Base-by-base conservation (phyloP, 495 filamentous ascomycete genomes). In the Halenospora varia region DNA sequence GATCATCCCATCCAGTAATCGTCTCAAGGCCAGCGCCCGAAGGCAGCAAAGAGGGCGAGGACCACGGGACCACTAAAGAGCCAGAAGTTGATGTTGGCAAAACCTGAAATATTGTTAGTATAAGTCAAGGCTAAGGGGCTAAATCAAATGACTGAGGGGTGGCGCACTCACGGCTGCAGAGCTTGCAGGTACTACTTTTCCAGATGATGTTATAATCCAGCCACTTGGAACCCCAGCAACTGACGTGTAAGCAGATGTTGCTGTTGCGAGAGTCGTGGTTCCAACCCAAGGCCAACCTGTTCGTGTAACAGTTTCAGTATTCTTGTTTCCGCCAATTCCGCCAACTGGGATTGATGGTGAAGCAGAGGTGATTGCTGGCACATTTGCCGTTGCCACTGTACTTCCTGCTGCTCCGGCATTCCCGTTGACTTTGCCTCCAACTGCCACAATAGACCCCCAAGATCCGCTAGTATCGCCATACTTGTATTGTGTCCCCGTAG, bases 401-500 rank as follows among this genome's bases (percentile, higher is more conserved):
- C 53, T 45, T 22, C 50, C 60, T 22, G 58, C 56, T 3, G 44
- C 45, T 0, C 56, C 58, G 10, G 48, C 50, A 29, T 66, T 66
- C 6, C 66, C 66, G 45, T 84, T 84, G 61, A 92, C 73, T 41
- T 67, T 73, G 39, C 88, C 88, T 26, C 84, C 88, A n/a, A 82
- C 79, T 35, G 88, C 82, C 54, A 77, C 66, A 60, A 95, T 93
- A 6, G 83, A 87, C 51, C 79, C 48, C 83, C 86, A 91, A 18
- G 72, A 78, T 23, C 90, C 90, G 56, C 73, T 80, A 23, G 75
- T 74, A 64, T 87, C 87, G 25, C 77, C 74, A 66, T 92, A 95
- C 19, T 70, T 73, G 72, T 95, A 95, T 61, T 83, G 76, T 2
- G 78, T 82, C 53, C 90, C 94, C 47, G 90, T 94, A 10, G 90